Base-by-base conservation (phyloP, 106 monocot genomes). In the Alisma plantagoaquatica region DNA sequence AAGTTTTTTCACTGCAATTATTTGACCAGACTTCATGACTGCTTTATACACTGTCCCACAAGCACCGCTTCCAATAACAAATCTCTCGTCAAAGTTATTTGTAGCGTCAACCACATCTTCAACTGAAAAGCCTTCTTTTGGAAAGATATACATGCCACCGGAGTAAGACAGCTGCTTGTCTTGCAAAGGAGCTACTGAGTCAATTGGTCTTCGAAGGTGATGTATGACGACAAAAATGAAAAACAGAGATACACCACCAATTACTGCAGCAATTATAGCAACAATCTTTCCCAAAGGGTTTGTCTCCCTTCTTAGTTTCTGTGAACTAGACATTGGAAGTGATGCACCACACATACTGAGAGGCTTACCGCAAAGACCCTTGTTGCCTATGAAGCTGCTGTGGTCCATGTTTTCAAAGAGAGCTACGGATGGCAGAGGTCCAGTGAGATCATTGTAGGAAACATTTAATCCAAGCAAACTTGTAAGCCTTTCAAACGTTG, bases 21-120 rank as follows among this genome's bases (percentile, higher is more conserved):
- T 46, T 33, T 56, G 60, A n/a, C 88, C 94, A 30, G 67, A 73
- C 2, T 38, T 59, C 84, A 96, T 73, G 18, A 76, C 27, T 14
- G 94, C 88, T 73, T 55, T 80, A 47, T 96, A 89, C 14, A 96
- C 84, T 24, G 78, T 89, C 27, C 94, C 94, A 60, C 81, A 96
- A n/a, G 83, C 94, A 47, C 94, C 94, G 4, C 64, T 68, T 49
- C 94, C 94, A 55, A 96, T 76, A 1, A 84, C 70, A 65, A 65
- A 96, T 33, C 27, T 43, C 52, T 96, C 88, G 42, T 84, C 81
- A 41, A 96, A 96, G 46, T 84, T 69, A 46, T 79, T 78, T 56
- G 94, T 96, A 3, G 88, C 88, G 28, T 62, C 44, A 65, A 81
- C 75, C 24, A 96, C 48, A 41, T 78, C 84, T 35, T 75, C 72